Evolutionary conservation across 1,139 yeast species (phyloP).

Genomic region (Ashbya aceris): DNA sequence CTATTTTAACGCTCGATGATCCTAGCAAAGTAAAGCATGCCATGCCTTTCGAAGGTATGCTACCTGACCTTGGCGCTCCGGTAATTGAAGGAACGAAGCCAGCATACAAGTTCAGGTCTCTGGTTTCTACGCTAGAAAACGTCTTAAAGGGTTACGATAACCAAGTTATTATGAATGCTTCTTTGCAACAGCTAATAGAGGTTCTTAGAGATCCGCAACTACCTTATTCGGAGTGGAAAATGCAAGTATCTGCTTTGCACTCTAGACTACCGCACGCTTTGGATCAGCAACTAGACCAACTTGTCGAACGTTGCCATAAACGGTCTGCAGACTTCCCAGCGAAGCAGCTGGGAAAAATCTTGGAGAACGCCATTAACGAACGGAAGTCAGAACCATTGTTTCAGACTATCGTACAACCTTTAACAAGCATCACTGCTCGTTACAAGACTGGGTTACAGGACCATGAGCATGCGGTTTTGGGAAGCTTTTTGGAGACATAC

Average conservation of each 20-base stretch:
- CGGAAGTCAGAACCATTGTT: conserved; percentile 45
- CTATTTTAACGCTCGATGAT: conserved; percentile 88
- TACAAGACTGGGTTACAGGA: conserved; percentile 70
- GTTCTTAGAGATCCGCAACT: conserved; percentile 69
- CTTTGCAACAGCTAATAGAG: conserved; percentile 62
- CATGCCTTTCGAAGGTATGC: conserved; percentile 84
- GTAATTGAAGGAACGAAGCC: conserved; percentile 75
- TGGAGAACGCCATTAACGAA: conserved; percentile 34
- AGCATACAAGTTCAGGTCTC: conserved; percentile 58
- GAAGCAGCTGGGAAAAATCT: conserved; percentile 57
- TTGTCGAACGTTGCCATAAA: conserved; percentile 58
- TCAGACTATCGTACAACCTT: conserved; percentile 57
- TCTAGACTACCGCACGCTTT: conserved; percentile 76
- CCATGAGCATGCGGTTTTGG: conserved; percentile 74
- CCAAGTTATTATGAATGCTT: conserved; percentile 83
- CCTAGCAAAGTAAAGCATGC: conserved; percentile 98
- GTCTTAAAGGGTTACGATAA: conserved; percentile 88
- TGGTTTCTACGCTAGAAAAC: conserved; percentile 55
- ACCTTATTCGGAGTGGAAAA: conserved; percentile 90
- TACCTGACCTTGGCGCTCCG: conserved; percentile 84
- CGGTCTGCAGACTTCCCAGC: conserved; percentile 90
- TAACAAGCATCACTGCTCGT: conserved; percentile 57
- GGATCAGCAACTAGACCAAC: conserved; percentile 54
- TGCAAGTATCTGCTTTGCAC: conserved; percentile 81
- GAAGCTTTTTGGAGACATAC: conserved; percentile 60